A percentile compares a stretch with the other conserved stretches of the same genome.
These are phyloP conservation scores for Epithemia pelagica DNA, from an alignment of 108 stramenopile species.

Conservation along the genomic window DNA sequence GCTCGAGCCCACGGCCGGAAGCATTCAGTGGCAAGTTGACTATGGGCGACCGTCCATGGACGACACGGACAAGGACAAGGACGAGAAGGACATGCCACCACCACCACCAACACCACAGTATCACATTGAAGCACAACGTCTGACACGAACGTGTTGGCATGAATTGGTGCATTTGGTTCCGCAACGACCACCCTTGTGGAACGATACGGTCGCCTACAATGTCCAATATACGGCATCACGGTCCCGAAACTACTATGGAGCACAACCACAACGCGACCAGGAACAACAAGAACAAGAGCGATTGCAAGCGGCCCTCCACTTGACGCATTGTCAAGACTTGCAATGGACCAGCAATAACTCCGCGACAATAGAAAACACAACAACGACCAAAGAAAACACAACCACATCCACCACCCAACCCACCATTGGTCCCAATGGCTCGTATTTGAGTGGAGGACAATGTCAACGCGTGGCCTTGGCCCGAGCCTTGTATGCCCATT, in stretches of 20 bases:
- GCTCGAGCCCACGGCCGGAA: conserved; percentile 60
- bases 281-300: conserved; percentile 21
- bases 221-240: conserved; percentile 40
- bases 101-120: too few species aligned
- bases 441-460: conserved; percentile 89
- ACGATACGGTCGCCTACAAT: conserved; percentile 66
- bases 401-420: neutral
- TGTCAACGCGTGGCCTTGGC: conserved; percentile 90
- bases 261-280: neutral
- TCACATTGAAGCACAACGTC: neutral
- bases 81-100: conserved; percentile 25
- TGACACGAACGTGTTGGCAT: neutral
- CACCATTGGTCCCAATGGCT: conserved; percentile 74
- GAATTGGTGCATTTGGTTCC: conserved; percentile 82
- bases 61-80: conserved; percentile 9
- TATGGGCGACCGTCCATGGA: neutral
- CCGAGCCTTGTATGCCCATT: conserved; percentile 60
- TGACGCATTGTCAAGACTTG: conserved; percentile 67
- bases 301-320: conserved; percentile 37
- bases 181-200: conserved; percentile 82
- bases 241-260: too few species aligned
- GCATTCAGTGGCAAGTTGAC: conserved; percentile 9
- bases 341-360: neutral
- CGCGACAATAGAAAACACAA: neutral
- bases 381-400: neutral